Percentiles rank a stretch among this genome's conserved stretches.
phyloP scores from a whole-genome alignment of 805 yeast genomes.

The Metschnikowia dekortorum region DNA sequence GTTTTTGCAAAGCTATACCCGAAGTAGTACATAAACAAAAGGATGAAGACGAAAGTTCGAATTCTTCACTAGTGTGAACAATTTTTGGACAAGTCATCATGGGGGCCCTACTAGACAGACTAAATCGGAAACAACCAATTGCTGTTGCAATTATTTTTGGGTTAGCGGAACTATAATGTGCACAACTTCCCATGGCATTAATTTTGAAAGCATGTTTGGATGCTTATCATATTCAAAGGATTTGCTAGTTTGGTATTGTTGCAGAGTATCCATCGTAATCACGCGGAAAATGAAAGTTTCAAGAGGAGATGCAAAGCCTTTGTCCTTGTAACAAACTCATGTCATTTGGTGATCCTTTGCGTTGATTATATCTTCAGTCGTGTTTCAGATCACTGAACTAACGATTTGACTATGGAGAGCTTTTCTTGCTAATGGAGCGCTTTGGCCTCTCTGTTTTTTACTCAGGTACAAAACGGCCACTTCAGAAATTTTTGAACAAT shows the following conservation, averaged over 20 bases:
- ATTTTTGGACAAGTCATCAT: conserved; percentile 65
- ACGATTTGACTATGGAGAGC: conserved; percentile 64
- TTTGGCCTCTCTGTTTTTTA: conserved; percentile 71
- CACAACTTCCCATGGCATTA: conserved; percentile 63
- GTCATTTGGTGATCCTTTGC: conserved; percentile 76
- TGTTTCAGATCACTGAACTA: conserved; percentile 49
- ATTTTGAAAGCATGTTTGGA: conserved; percentile 66
- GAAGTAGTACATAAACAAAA: conserved; percentile 33
- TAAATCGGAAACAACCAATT: conserved; percentile 71
- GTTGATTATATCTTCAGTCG: conserved; percentile 60
- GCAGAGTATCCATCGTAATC: conserved; percentile 71
- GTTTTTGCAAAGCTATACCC: conserved; percentile 47
- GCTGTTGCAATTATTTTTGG: conserved; percentile 56
- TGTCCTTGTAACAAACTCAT: conserved; percentile 61
- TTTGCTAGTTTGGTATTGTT: conserved; percentile 71
- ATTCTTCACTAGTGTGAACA: conserved; percentile 65
- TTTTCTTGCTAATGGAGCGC: conserved; percentile 58
- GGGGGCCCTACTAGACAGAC: conserved; percentile 61
- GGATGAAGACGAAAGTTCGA: conserved; percentile 63
- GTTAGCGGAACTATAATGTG: conserved; percentile 63
- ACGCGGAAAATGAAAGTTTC: conserved; percentile 66
- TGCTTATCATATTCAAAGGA: conserved; percentile 70
- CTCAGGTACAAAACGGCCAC: conserved; percentile 66
- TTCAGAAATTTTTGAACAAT: conserved; percentile 57
- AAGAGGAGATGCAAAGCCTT: conserved; percentile 63